These are phyloP conservation scores for Sclerotinia minor DNA, from an alignment of 2,329 filamentous ascomycete genomes.

Conservation along the genomic window DNA sequence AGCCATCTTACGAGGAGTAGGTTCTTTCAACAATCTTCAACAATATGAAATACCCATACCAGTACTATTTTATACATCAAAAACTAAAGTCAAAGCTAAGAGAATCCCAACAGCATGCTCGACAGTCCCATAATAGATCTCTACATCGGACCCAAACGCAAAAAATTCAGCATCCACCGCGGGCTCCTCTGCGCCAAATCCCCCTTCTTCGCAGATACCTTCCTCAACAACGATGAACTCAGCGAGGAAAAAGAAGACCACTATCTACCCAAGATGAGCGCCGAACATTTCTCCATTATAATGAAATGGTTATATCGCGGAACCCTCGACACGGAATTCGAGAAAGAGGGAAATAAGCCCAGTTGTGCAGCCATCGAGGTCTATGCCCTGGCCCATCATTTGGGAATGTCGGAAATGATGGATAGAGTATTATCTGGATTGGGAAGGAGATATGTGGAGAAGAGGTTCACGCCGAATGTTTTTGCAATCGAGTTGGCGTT, in stretches of 20 bases:
- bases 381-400: neutral
- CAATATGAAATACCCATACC: neutral
- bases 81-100: neutral
- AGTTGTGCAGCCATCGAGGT: slow-evolving; percentile 15
- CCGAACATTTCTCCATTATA: slow-evolving; percentile 11
- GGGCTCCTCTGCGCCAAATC: slow-evolving; percentile 23
- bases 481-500: slow-evolving; percentile 13
- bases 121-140: slow-evolving; percentile 23
- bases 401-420: slow-evolving; percentile 16
- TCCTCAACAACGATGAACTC: slow-evolving; percentile 15
- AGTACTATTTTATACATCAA: neutral
- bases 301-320: slow-evolving; percentile 18
- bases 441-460: slow-evolving; percentile 19
- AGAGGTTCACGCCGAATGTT: slow-evolving; percentile 8
- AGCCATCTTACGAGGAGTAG: slow-evolving; percentile 7
- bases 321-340: slow-evolving; percentile 6
- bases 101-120: neutral
- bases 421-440: neutral
- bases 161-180: slow-evolving; percentile 21
- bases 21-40: neutral
- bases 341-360: slow-evolving; percentile 5
- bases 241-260: slow-evolving; percentile 16
- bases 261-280: neutral
- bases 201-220: slow-evolving; percentile 17
- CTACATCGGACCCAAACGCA: slow-evolving; percentile 26